Conservation (phyloP, 2,329 filamentous ascomycete species). For the Monascus ruber region DNA sequence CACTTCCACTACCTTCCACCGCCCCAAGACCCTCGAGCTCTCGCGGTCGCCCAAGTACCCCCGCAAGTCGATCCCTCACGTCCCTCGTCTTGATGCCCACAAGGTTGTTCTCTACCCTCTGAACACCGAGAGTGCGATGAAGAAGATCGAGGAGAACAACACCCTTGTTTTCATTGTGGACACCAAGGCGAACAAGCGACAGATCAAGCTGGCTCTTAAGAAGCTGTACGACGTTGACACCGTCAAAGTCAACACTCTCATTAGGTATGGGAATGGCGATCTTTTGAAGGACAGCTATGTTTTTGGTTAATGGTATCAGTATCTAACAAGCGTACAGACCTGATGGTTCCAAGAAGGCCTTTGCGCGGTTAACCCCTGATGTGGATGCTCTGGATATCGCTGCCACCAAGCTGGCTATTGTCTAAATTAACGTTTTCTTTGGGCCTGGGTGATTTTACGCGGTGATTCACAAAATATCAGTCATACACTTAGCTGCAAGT, state of each 20-base stretch:
- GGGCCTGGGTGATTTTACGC: constrained; percentile 36
- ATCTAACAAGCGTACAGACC: constrained; percentile 46
- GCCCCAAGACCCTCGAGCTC: constrained; percentile 89
- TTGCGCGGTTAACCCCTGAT: constrained; percentile 86
- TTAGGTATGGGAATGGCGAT: constrained; percentile 52
- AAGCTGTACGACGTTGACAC: constrained; percentile 98
- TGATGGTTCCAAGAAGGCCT: constrained; percentile 98
- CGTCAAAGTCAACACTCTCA: constrained; percentile 98
- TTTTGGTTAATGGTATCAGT: neutral
- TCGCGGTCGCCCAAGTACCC: constrained; percentile 91
- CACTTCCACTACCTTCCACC: constrained; percentile 89
- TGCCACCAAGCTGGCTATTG: constrained; percentile 95
- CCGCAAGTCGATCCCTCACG: constrained; percentile 84
- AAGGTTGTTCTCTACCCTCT: constrained; percentile 97
- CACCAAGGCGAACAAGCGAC: constrained; percentile 97
- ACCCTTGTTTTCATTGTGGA: constrained; percentile 97
- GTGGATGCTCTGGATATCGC: constrained; percentile 98
- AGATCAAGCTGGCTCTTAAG: constrained; percentile 97
- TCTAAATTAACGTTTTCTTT: constrained; percentile 51
- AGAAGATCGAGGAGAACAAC: constrained; percentile 99
- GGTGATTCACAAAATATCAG: constrained; percentile 29
- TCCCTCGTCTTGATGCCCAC: constrained; percentile 88
- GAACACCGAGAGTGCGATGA: constrained; percentile 99
- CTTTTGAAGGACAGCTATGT: neutral
- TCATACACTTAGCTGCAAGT: constrained; percentile 18